Evolutionary conservation across 495 filamentous ascomycete species (phyloP).

Genomic region (Neurospora sp.): DNA sequence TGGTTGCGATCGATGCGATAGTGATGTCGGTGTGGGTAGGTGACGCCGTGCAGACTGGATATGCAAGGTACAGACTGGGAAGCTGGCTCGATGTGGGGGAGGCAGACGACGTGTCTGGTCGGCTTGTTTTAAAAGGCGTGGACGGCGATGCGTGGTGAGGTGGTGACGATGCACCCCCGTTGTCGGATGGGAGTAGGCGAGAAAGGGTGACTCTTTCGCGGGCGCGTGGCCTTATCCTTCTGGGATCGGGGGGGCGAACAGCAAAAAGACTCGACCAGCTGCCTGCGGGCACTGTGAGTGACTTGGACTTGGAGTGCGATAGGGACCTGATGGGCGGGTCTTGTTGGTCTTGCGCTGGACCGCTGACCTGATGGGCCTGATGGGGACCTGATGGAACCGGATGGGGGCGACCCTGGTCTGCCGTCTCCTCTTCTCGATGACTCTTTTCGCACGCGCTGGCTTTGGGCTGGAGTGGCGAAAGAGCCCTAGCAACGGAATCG

Average conservation of each 20-base stretch:
- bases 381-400: neutral
- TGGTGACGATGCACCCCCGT: constrained; percentile 5
- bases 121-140: neutral
- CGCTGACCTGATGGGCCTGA: neutral
- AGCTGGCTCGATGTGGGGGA: constrained; percentile 9
- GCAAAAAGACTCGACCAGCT: neutral
- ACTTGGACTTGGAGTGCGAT: constrained; percentile 22
- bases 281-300: constrained; percentile 7
- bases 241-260: neutral
- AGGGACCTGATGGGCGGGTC: constrained; percentile 18
- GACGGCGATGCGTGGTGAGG: constrained; percentile 1
- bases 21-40: neutral
- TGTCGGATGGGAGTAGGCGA: constrained; percentile 9
- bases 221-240: constrained; percentile 24
- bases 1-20: constrained; percentile 5
- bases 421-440: constrained; percentile 23
- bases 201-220: constrained; percentile 27
- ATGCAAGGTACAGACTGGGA: constrained; percentile 9
- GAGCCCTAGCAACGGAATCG: neutral
- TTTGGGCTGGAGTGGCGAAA: constrained; percentile 20
- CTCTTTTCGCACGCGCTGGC: constrained; percentile 30
- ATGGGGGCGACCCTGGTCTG: constrained; percentile 23
- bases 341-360: constrained; percentile 2
- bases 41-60: constrained; percentile 9
- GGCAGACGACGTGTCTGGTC: neutral